Conservation (phyloP, 2,329 filamentous ascomycete species). For the Scedosporium boydii region DNA sequence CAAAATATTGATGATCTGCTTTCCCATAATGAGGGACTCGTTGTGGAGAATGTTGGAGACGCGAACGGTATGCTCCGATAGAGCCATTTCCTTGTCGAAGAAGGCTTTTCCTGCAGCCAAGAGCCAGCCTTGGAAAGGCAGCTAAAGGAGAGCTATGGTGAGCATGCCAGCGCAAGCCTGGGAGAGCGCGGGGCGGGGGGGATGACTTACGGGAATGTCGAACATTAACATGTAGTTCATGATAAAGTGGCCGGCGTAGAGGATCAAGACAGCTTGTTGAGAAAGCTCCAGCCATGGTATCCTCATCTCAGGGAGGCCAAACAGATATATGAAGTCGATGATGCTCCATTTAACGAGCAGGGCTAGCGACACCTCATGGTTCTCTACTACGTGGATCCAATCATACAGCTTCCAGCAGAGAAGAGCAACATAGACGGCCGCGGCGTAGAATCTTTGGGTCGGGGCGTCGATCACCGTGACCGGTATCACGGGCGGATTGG, state of each 20-base stretch:
- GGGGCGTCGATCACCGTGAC: conserved; percentile 77
- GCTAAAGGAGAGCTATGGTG: conserved; percentile 26
- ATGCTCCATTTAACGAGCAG: conserved; percentile 89
- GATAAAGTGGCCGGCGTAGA: conserved; percentile 63
- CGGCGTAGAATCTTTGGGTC: conserved; percentile 79
- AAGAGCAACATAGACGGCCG: conserved; percentile 66
- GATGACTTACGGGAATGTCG: conserved; percentile 66
- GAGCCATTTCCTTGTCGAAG: conserved; percentile 85
- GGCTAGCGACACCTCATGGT: conserved; percentile 79
- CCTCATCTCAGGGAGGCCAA: conserved; percentile 73
- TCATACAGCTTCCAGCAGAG: conserved; percentile 82
- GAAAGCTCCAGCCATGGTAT: conserved; percentile 97
- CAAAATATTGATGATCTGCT: conserved; percentile 94
- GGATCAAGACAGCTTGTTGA: conserved; percentile 57
- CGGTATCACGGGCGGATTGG: conserved; percentile 61
- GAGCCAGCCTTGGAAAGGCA: conserved; percentile 67
- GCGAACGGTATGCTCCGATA: conserved; percentile 90
- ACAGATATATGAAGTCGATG: conserved; percentile 79
- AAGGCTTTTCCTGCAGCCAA: conserved; percentile 67
- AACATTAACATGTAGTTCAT: conserved; percentile 89
- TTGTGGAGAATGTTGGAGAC: conserved; percentile 82
- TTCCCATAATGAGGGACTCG: conserved; percentile 85
- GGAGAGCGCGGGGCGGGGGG: no score
- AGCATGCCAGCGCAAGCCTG: not conserved
- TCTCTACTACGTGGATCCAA: conserved; percentile 67